Evolutionary conservation across 805 yeast genomes (phyloP).

Genomic region (Myxozyma neotropica): DNA sequence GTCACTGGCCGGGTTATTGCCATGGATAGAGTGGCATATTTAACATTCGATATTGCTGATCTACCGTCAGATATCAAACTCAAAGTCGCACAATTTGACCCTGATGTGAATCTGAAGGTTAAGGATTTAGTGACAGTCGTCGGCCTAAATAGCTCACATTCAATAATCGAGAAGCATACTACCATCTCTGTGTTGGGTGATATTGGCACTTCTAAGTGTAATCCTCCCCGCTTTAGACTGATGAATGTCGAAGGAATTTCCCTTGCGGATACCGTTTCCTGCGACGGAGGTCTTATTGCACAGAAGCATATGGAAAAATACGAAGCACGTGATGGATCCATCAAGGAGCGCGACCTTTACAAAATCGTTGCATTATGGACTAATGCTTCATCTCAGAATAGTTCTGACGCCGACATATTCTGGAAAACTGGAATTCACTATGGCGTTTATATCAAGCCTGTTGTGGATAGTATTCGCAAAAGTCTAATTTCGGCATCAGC

Average conservation of each 20-base stretch:
- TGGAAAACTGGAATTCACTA: conserved; percentile 29
- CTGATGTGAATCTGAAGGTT: conserved; percentile 3
- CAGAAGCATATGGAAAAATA: not conserved
- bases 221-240: conserved; percentile 31
- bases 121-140: conserved; percentile 24
- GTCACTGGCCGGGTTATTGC: conserved; percentile 29
- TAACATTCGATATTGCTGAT: conserved; percentile 22
- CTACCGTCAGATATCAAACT: conserved; percentile 24
- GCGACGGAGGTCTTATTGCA: conserved; percentile 30
- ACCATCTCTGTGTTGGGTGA: conserved; percentile 13
- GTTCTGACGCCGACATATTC: conserved; percentile 22
- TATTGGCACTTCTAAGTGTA: conserved; percentile 30
- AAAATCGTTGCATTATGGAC: conserved; percentile 27
- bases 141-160: conserved; percentile 19
- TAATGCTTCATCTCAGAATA: conserved; percentile 27
- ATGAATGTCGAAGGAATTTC: conserved; percentile 27
- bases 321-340: not conserved
- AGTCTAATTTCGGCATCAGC: not conserved
- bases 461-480: conserved; percentile 9
- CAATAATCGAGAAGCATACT: conserved; percentile 24
- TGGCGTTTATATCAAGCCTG: conserved; percentile 27
- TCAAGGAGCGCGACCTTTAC: not conserved
- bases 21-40: conserved; percentile 27
- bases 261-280: conserved; percentile 21
- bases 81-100: conserved; percentile 16